Evolutionary conservation across 129 eudicot species (phyloP), one percentile per base, ranked within the genome.

Genomic region (Flaveria sonorensis): DNA sequence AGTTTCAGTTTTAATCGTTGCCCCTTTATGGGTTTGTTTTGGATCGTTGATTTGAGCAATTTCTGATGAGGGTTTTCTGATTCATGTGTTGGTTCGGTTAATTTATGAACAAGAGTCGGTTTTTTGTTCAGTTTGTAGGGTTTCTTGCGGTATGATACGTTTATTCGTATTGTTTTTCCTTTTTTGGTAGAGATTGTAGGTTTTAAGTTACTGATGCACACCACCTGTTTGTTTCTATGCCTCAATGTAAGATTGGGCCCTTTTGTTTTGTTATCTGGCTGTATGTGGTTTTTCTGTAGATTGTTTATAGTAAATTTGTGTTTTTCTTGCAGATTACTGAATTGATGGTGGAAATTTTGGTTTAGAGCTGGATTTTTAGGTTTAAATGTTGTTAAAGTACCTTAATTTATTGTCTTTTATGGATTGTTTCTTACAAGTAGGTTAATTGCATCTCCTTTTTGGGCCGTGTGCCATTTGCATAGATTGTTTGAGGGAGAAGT

Each of bases 161-260:
- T n/a, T 51, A 21, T 66, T 66, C 1, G 72, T 36, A 3, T 19
- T 28, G 1, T 65, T 66, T 52, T 76, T 2, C 73, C 18, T 21
- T n/a, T 55, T 57, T 67, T 10, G 75, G 21, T 40, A 51, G 16
- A 52, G 19, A 65, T 72, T 63, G 57, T 67, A 65, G 28, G 11
- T 52, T 16, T 36, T 64, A 42, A 80, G 51, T 52, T 16, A 45
- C 50, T 45, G 50, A 72, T 72, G 83, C 79, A 64, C 74, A 79
- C 74, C 36, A 80, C 6, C 43, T 72, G 83, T 63, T 80, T 80
- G 79, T 51, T 66, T 40, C 40, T 32, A 80, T 72, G 73, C 83
- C 68, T 13, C 56, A 72, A 52, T 40, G 73, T 6, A 63, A 79
- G 55, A 64, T 60, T 16, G 20, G 73, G 42, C 28, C 19, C 43